Conservation (phyloP, 768 basidiomycete species). For the Zangia roseola region DNA sequence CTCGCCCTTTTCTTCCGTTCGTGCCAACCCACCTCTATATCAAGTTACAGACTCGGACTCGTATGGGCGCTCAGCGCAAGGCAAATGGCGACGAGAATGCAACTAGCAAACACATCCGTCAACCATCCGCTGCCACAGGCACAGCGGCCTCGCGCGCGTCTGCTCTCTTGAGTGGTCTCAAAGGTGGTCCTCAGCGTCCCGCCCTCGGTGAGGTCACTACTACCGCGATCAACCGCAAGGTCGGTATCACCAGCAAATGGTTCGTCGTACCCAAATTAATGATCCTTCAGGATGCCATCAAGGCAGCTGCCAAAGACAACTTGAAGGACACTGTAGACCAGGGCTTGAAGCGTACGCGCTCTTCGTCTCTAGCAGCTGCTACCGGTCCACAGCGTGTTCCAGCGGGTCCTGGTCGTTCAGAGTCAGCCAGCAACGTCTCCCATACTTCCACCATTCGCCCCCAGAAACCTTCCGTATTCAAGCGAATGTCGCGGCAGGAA, state of each 20-base stretch:
- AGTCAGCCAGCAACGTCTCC: slow-evolving; percentile 42
- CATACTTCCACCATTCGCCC: slow-evolving; percentile 28
- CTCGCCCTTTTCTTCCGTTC: slow-evolving; percentile 2
- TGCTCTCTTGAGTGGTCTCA: slow-evolving; percentile 41
- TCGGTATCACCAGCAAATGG: slow-evolving; percentile 40
- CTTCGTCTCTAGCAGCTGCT: slow-evolving; percentile 62
- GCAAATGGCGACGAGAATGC: slow-evolving; percentile 79
- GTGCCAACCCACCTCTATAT: slow-evolving; percentile 5
- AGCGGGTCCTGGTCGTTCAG: slow-evolving; percentile 55
- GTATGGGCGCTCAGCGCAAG: slow-evolving; percentile 62
- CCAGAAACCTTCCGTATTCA: slow-evolving; percentile 35
- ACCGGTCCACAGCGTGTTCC: slow-evolving; percentile 69
- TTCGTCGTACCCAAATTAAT: slow-evolving; percentile 2
- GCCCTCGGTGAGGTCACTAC: slow-evolving; percentile 82
- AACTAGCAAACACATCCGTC: slow-evolving; percentile 62
- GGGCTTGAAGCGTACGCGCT: slow-evolving; percentile 57
- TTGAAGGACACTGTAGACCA: slow-evolving; percentile 55
- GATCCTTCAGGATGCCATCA: slow-evolving; percentile 36
- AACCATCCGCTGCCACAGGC: slow-evolving; percentile 49
- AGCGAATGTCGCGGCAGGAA: slow-evolving; percentile 42
- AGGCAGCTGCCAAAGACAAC: slow-evolving; percentile 53
- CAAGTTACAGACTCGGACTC: slow-evolving; percentile 66
- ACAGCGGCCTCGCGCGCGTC: slow-evolving; percentile 51
- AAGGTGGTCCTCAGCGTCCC: slow-evolving; percentile 61
- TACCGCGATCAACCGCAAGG: slow-evolving; percentile 75